phyloP scores from a whole-genome alignment of 1,284 basidiomycete species.

The Malassezia japonica region DNA sequence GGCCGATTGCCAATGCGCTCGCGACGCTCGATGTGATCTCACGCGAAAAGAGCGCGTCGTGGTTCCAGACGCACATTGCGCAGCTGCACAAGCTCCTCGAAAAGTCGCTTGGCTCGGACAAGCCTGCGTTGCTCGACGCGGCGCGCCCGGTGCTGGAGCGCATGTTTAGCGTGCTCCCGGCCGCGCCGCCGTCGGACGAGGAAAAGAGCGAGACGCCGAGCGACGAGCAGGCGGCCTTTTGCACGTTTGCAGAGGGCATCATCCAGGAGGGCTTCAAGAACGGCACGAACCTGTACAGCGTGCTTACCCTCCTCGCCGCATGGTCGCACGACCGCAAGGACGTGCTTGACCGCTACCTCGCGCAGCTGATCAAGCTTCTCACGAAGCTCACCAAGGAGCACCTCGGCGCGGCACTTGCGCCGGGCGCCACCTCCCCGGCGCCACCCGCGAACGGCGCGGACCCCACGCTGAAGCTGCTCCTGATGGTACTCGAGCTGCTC shows the following conservation, averaged over 20 bases:
- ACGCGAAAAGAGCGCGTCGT: constrained; percentile 70
- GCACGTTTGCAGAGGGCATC: constrained; percentile 63
- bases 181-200: constrained; percentile 21
- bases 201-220: neutral
- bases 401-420: constrained; percentile 53
- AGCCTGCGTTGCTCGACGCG: constrained; percentile 31
- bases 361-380: constrained; percentile 70
- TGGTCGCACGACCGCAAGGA: constrained; percentile 54
- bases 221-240: constrained; percentile 63
- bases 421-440: constrained; percentile 10
- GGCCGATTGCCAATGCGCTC: constrained; percentile 69
- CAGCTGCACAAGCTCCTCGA: constrained; percentile 77
- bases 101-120: constrained; percentile 29
- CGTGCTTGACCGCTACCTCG: constrained; percentile 68
- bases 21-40: constrained; percentile 82
- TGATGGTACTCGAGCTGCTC: constrained; percentile 53
- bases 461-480: constrained; percentile 51
- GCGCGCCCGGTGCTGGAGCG: constrained; percentile 62
- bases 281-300: constrained; percentile 64
- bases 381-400: constrained; percentile 83
- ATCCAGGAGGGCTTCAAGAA: constrained; percentile 74
- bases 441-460: constrained; percentile 8
- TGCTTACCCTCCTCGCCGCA: constrained; percentile 75
- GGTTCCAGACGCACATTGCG: constrained; percentile 67
- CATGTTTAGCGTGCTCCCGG: constrained; percentile 70